Conservation (phyloP, 1,139 yeast genomes). For the Blastobotrys aristatus region DNA sequence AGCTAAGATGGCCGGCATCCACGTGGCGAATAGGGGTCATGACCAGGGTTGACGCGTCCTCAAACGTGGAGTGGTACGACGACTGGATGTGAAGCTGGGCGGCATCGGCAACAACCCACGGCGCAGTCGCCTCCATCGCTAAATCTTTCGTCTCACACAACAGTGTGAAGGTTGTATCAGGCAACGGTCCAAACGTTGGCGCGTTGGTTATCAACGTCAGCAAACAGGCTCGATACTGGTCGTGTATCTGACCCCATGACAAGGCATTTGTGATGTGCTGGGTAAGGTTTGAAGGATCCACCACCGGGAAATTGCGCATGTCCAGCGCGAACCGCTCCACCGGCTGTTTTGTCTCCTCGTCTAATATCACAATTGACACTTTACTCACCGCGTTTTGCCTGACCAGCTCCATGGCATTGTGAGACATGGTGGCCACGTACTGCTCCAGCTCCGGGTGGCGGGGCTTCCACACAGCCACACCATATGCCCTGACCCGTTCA, state of each 20-base stretch:
- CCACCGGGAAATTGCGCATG: slow-evolving; percentile 26
- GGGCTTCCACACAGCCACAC: slow-evolving; percentile 33
- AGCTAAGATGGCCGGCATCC: slow-evolving; percentile 30
- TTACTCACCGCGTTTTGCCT: slow-evolving; percentile 23
- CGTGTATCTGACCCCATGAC: slow-evolving; percentile 22
- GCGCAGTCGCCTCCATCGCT: slow-evolving; percentile 13
- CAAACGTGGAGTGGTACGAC: slow-evolving; percentile 8
- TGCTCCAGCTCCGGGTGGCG: slow-evolving; percentile 37
- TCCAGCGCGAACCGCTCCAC: slow-evolving; percentile 35
- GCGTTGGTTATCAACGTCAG: slow-evolving; percentile 22
- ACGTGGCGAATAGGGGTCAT: slow-evolving; percentile 31
- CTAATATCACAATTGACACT: slow-evolving; percentile 29
- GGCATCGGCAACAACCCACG: slow-evolving; percentile 32
- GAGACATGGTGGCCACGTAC: slow-evolving; percentile 35
- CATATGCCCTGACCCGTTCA: slow-evolving; percentile 29
- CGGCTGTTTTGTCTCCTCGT: slow-evolving; percentile 20
- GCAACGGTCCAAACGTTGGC: slow-evolving; percentile 23
- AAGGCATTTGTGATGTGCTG: slow-evolving; percentile 5
- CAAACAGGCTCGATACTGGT: slow-evolving; percentile 31
- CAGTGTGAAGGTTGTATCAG: slow-evolving; percentile 23
- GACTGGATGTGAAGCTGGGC: slow-evolving; percentile 3
- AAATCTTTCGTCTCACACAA: slow-evolving; percentile 25
- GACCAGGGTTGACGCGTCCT: slow-evolving; percentile 5
- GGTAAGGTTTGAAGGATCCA: slow-evolving; percentile 5
- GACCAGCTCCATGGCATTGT: slow-evolving; percentile 27